Base-by-base conservation (phyloP, 805 yeast species). In the Candida chauliodis region DNA sequence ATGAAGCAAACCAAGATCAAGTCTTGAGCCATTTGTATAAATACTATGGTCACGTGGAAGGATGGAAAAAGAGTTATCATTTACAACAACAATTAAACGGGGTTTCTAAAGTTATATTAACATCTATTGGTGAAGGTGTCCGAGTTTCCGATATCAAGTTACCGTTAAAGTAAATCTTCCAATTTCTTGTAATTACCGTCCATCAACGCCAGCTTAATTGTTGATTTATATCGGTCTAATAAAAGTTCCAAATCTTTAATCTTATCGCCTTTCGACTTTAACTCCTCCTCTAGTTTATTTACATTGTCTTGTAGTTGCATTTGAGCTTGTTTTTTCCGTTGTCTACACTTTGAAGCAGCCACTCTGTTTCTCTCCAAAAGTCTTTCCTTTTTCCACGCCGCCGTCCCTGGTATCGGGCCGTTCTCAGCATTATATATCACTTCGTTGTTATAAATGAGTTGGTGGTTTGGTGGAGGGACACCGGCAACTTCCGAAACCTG, bases 91-190 rank as follows among this genome's bases (percentile, higher is more conserved):
- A 48, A 46, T 49, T 52, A 16, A 49, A 50, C 31, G 95, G 95
- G 33, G 90, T 93, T 36, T 78, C 91, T 33, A 81, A 83, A 53
- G 78, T 93, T 27, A 93, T 93, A 49, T 67, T 84, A 52, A 90
- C 99, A 11, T 65, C 76, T 49, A 90, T 88, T 38, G 99, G 98
- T 23, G 77, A 78, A 17, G 98, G 96, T 31, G 97, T 98, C 10
- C 78, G 73, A 58, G 74, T 69, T 39, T 73, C 81, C 16, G 49
- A 63, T 3, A 78, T 76, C 44, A 63, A 72, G 18, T 71, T 87
- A 50, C 71, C 93, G 4, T 61, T 75, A 28, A 21, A 41, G 22
- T 23, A 41, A 30, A 11, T 44, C 38, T 20, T 37, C 37, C 25
- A 50, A 39, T 21, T 24, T 37, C 11, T 27, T n/a, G 8, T 42